A percentile compares a stretch with the other conserved stretches of the same genome.
These are phyloP conservation scores for Yamadazyma sp. DNA, from an alignment of 805 yeast genomes.

Conservation along the genomic window DNA sequence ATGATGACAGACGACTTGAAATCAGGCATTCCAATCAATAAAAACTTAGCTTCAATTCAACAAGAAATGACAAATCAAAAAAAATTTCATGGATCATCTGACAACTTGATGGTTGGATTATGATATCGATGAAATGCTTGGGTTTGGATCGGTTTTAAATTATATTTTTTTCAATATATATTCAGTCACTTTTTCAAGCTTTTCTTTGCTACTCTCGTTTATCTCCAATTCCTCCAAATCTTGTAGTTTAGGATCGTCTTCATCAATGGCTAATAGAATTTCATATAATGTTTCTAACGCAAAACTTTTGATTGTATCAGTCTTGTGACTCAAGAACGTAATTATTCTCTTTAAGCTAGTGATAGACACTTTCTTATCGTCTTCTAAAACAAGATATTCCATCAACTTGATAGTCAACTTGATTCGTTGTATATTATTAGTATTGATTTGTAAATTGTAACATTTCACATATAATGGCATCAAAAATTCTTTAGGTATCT, in stretches of 20 bases:
- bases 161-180: conserved; percentile 3
- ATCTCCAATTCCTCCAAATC: conserved; percentile 5
- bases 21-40: conserved; percentile 4
- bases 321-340: conserved; percentile 5
- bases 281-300: conserved; percentile 8
- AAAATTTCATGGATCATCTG: conserved; percentile 17
- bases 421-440: conserved; percentile 37
- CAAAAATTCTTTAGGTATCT: conserved; percentile 28
- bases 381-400: conserved; percentile 29
- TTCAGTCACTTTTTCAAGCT: background rate
- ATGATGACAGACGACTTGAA: background rate
- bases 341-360: conserved; percentile 6
- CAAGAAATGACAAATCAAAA: conserved; percentile 7
- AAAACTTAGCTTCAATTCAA: conserved; percentile 10
- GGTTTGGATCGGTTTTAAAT: too few relatives aligned
- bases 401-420: conserved; percentile 42
- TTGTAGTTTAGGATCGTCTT: conserved; percentile 1
- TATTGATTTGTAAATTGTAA: conserved; percentile 56
- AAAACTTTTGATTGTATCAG: conserved; percentile 2
- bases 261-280: conserved; percentile 3
- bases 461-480: conserved; percentile 43
- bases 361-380: conserved; percentile 4
- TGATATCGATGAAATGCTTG: too few relatives aligned
- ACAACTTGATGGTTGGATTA: conserved; percentile 20
- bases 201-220: background rate